phyloP scores from a whole-genome alignment of 2,329 filamentous ascomycete genomes.

The Fusarium robinianum region DNA sequence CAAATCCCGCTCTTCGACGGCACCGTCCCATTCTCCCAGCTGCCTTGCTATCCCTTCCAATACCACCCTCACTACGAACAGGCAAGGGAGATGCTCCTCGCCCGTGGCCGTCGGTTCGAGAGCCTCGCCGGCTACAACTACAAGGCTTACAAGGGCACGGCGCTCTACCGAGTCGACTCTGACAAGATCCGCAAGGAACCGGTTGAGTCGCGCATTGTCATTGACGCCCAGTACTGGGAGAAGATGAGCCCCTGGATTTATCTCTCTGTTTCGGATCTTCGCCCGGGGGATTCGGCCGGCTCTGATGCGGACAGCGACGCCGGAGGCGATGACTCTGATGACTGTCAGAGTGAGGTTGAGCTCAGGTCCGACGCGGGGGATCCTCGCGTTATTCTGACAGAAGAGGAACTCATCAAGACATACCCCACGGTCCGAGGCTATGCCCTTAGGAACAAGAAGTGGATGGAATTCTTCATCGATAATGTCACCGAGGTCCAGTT shows the following conservation, averaged over 20 bases:
- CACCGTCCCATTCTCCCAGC: slow-evolving; percentile 48
- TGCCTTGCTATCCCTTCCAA: slow-evolving; percentile 50
- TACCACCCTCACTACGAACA: slow-evolving; percentile 50
- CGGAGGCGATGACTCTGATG: slow-evolving; percentile 16
- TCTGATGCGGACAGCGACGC: slow-evolving; percentile 7
- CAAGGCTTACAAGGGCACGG: slow-evolving; percentile 50
- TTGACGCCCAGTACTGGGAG: slow-evolving; percentile 40
- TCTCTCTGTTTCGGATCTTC: too few species aligned
- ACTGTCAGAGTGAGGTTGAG: not conserved
- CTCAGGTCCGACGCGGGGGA: not conserved
- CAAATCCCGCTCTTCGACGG: slow-evolving; percentile 49
- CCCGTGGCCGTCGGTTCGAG: slow-evolving; percentile 48
- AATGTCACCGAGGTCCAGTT: slow-evolving; percentile 51
- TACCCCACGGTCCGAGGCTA: slow-evolving; percentile 53
- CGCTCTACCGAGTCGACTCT: slow-evolving; percentile 36
- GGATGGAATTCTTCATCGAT: slow-evolving; percentile 56
- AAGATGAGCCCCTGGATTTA: slow-evolving; percentile 36
- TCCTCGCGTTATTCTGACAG: slow-evolving; percentile 38
- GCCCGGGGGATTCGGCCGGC: not conserved
- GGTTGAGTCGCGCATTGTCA: slow-evolving; percentile 40
- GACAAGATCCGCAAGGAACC: slow-evolving; percentile 34
- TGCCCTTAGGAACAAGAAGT: slow-evolving; percentile 52
- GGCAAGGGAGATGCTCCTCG: too few species aligned
- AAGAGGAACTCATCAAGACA: slow-evolving; percentile 48
- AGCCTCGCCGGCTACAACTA: slow-evolving; percentile 52